Evolutionary conservation across 805 yeast species (phyloP).

Genomic region (Wickerhamiella nectarea): DNA sequence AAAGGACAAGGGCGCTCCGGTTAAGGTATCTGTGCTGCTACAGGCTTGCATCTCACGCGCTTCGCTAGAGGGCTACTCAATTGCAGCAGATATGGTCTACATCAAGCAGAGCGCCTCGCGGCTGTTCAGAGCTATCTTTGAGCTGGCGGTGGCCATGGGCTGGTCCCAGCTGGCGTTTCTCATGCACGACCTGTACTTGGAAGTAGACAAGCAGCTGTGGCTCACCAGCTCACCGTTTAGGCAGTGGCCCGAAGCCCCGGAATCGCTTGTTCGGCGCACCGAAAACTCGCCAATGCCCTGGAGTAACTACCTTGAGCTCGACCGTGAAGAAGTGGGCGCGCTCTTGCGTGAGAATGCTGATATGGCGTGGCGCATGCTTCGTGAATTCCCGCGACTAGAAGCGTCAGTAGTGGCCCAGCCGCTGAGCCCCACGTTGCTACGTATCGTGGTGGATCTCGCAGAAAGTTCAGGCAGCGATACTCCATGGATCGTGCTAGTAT

Average conservation of each 20-base stretch:
- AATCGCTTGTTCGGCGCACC: constrained; percentile 52
- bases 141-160: constrained; percentile 51
- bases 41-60: constrained; percentile 80
- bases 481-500: constrained; percentile 52
- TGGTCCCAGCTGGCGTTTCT: constrained; percentile 56
- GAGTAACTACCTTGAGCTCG: constrained; percentile 54
- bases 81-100: constrained; percentile 86
- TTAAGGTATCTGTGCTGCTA: constrained; percentile 65
- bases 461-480: constrained; percentile 32
- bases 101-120: constrained; percentile 90
- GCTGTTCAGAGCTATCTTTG: constrained; percentile 70
- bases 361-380: constrained; percentile 38
- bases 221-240: constrained; percentile 69
- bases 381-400: constrained; percentile 58
- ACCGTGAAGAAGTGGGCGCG: constrained; percentile 62
- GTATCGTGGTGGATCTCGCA: constrained; percentile 50
- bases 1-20: constrained; percentile 59
- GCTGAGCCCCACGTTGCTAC: constrained; percentile 51
- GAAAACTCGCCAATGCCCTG: constrained; percentile 79
- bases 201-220: constrained; percentile 79
- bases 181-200: constrained; percentile 54
- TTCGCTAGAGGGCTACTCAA: constrained; percentile 71
- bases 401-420: constrained; percentile 60
- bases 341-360: constrained; percentile 58
- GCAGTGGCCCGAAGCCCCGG: constrained; percentile 63